phyloP scores from a whole-genome alignment of 108 stramenopile species.

The Nitzschia inconspicua region DNA sequence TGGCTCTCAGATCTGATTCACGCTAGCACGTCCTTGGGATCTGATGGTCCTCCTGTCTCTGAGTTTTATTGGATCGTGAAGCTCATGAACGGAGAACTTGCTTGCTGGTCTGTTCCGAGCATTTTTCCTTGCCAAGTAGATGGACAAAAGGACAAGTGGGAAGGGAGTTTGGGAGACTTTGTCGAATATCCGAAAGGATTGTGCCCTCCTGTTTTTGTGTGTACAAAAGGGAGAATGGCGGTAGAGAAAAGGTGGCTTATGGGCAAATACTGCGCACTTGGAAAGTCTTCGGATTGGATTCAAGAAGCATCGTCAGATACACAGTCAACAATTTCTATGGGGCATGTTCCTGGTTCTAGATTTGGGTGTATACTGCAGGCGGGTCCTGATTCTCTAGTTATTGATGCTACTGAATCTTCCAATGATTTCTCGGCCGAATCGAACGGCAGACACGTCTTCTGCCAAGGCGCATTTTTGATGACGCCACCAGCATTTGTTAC shows the following conservation, averaged over 20 bases:
- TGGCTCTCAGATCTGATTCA: conserved; percentile 15
- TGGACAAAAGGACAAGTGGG: not conserved
- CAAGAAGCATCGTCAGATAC: conserved; percentile 22
- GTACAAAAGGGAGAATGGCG: conserved; percentile 1
- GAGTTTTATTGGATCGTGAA: conserved; percentile 34
- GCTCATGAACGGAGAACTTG: conserved; percentile 22
- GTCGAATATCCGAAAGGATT: conserved; percentile 6
- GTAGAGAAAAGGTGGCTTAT: conserved; percentile 5
- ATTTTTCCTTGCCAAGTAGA: not conserved
- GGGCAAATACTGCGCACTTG: conserved; percentile 21
- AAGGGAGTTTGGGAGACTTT: not conserved
- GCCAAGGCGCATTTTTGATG: conserved; percentile 26
- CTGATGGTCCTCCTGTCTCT: not conserved
- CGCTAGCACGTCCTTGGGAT: not conserved
- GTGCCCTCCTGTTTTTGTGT: conserved; percentile 7
- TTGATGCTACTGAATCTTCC: conserved; percentile 7
- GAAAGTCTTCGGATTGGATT: conserved; percentile 31
- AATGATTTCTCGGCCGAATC: conserved; percentile 18
- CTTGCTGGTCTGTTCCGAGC: conserved; percentile 30
- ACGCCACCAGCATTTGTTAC: conserved; percentile 33
- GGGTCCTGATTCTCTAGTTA: conserved; percentile 22
- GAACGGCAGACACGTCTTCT: conserved; percentile 15
- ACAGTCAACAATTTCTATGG: conserved; percentile 27
- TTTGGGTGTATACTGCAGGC: conserved; percentile 26
- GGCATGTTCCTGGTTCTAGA: conserved; percentile 23